Conservation (phyloP, 164 flowering plant species). For the Malania oleifera region DNA sequence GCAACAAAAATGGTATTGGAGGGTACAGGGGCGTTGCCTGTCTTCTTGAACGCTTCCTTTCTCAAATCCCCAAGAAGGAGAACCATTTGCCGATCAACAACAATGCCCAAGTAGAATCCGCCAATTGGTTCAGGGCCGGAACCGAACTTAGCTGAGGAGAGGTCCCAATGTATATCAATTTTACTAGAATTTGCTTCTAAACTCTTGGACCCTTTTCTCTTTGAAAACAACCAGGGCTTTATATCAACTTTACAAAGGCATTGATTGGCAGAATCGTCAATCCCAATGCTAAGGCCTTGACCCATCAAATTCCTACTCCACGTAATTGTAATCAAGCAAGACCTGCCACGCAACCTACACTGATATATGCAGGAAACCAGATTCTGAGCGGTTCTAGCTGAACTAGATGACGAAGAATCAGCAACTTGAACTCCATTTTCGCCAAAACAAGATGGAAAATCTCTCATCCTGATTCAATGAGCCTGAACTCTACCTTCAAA, state of each 20-base stretch:
- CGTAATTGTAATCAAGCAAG: constrained; percentile 42
- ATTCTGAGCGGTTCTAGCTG: constrained; percentile 45
- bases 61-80: constrained; percentile 71
- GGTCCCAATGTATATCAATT: constrained; percentile 69
- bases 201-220: constrained; percentile 68
- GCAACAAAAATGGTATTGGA: constrained; percentile 40
- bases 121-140: constrained; percentile 71
- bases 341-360: constrained; percentile 30
- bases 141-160: constrained; percentile 69
- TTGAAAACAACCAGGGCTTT: constrained; percentile 63
- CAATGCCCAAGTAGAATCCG: constrained; percentile 58
- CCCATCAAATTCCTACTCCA: constrained; percentile 67
- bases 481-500: neutral
- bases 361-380: constrained; percentile 52
- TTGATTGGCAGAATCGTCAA: constrained; percentile 45
- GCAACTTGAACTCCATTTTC: constrained; percentile 82
- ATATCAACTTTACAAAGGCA: constrained; percentile 57
- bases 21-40: constrained; percentile 30
- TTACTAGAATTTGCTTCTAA: constrained; percentile 48
- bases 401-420: constrained; percentile 57
- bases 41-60: constrained; percentile 73
- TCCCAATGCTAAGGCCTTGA: constrained; percentile 51
- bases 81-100: constrained; percentile 47
- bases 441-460: constrained; percentile 80
- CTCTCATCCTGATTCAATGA: constrained; percentile 44